Percentiles rank a stretch among this genome's conserved stretches.
Evolutionary conservation across 2,329 filamentous ascomycete genomes (phyloP).

Genomic region (Fusarium neocosmosporiellum): DNA sequence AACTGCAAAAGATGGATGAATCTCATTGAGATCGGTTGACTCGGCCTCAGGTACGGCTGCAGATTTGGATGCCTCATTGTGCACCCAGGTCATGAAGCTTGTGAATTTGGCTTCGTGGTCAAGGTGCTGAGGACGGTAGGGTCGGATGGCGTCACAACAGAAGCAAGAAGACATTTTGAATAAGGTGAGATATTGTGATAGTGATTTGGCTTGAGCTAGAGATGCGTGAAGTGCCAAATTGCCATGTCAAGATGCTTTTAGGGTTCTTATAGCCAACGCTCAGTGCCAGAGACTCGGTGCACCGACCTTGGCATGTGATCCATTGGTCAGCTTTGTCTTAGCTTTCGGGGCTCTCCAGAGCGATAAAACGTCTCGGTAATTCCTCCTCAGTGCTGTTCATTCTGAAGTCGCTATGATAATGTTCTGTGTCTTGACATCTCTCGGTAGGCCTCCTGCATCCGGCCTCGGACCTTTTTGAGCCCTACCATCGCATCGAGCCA

Average conservation of each 20-base stretch:
- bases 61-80: background rate
- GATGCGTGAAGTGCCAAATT: background rate
- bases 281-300: background rate
- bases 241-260: background rate
- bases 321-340: too few relatives aligned
- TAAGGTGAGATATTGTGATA: background rate
- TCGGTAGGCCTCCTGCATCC: background rate
- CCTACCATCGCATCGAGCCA: background rate
- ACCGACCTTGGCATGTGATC: background rate
- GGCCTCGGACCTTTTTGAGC: background rate
- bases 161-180: conserved; percentile 10
- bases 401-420: background rate
- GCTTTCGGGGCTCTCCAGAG: background rate
- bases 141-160: background rate
- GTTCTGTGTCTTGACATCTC: background rate
- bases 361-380: background rate
- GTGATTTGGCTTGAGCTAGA: background rate
- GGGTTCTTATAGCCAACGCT: background rate
- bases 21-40: background rate
- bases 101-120: conserved; percentile 12
- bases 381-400: fast-evolving
- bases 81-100: conserved; percentile 9
- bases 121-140: conserved; percentile 11
- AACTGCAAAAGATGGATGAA: background rate
- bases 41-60: background rate